Evolutionary conservation across 2,329 filamentous ascomycete genomes (phyloP).

Genomic region (Pseudogymnoascus sp.): DNA sequence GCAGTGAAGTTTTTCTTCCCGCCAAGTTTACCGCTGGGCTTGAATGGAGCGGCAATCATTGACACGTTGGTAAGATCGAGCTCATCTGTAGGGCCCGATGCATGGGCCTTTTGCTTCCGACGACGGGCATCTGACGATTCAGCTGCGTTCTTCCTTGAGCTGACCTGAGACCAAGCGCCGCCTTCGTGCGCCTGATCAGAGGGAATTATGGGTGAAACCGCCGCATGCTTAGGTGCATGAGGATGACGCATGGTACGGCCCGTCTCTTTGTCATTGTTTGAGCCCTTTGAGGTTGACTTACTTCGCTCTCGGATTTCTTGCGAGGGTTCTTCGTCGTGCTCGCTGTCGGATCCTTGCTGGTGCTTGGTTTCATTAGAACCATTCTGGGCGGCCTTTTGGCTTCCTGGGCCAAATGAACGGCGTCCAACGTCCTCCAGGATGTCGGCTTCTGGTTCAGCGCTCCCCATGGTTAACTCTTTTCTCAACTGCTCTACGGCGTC

Average conservation of each 20-base stretch:
- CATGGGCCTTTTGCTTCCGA: slow-evolving; percentile 26
- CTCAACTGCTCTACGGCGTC: slow-evolving; percentile 62
- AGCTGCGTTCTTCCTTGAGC: slow-evolving; percentile 16
- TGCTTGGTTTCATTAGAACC: slow-evolving; percentile 52
- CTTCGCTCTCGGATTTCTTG: not conserved
- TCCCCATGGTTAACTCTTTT: slow-evolving; percentile 57
- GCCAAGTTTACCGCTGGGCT: slow-evolving; percentile 18
- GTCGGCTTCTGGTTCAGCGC: slow-evolving; percentile 46
- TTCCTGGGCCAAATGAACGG: slow-evolving; percentile 54
- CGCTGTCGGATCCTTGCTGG: slow-evolving; percentile 40
- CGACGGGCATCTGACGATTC: slow-evolving; percentile 24
- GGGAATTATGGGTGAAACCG: slow-evolving; percentile 10
- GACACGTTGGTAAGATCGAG: slow-evolving; percentile 25
- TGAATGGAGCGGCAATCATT: slow-evolving; percentile 23
- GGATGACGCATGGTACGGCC: not conserved
- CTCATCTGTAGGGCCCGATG: slow-evolving; percentile 23
- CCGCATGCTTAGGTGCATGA: not conserved
- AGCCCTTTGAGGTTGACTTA: not conserved
- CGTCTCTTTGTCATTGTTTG: not conserved
- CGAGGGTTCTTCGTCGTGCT: slow-evolving; percentile 24
- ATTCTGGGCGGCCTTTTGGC: slow-evolving; percentile 19
- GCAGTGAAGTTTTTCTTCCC: slow-evolving; percentile 24
- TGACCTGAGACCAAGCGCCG: slow-evolving; percentile 28
- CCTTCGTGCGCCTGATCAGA: slow-evolving; percentile 17
- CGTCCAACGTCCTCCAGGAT: slow-evolving; percentile 58